Conservation (phyloP, 1,284 basidiomycete genomes). For the Ganoderma leucocontextum region DNA sequence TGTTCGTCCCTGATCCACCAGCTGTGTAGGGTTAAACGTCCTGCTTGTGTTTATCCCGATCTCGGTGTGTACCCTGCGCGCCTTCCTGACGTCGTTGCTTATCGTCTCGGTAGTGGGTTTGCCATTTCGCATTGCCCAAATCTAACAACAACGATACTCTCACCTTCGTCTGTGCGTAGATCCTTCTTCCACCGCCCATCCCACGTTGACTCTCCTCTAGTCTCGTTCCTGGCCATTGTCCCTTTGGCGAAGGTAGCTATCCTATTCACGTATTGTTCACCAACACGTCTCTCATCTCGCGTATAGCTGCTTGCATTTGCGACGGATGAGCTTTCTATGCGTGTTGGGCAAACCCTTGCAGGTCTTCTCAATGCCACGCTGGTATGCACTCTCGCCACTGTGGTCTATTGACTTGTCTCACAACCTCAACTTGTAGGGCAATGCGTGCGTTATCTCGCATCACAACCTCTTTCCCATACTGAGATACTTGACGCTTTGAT, state of each 20-base stretch:
- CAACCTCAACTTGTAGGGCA: slow-evolving; percentile 58
- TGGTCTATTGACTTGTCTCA: background rate
- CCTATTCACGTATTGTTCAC: background rate
- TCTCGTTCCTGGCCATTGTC: slow-evolving; percentile 77
- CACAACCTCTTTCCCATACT: background rate
- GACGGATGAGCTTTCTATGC: slow-evolving; percentile 87
- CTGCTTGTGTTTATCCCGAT: slow-evolving; percentile 73
- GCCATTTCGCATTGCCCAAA: slow-evolving; percentile 66
- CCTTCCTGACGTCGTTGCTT: background rate
- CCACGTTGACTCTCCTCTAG: slow-evolving; percentile 44
- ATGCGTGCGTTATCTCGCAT: slow-evolving; percentile 59
- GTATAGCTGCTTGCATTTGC: slow-evolving; percentile 82
- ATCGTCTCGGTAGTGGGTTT: slow-evolving; percentile 64
- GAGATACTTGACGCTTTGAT: slow-evolving; percentile 5
- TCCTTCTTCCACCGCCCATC: background rate
- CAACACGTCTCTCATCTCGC: background rate
- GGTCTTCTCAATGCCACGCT: slow-evolving; percentile 89
- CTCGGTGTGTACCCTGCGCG: slow-evolving; percentile 55
- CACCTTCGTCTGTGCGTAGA: slow-evolving; percentile 75
- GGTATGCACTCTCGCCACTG: slow-evolving; percentile 49
- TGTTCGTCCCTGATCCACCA: slow-evolving; percentile 12
- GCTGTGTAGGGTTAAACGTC: slow-evolving; percentile 64
- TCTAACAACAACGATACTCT: slow-evolving; percentile 58
- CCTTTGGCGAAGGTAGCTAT: slow-evolving; percentile 72
- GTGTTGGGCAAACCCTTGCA: slow-evolving; percentile 86